These are phyloP conservation scores for Rhazya stricta DNA, from an alignment of 257 asterid species.

Conservation along the genomic window DNA sequence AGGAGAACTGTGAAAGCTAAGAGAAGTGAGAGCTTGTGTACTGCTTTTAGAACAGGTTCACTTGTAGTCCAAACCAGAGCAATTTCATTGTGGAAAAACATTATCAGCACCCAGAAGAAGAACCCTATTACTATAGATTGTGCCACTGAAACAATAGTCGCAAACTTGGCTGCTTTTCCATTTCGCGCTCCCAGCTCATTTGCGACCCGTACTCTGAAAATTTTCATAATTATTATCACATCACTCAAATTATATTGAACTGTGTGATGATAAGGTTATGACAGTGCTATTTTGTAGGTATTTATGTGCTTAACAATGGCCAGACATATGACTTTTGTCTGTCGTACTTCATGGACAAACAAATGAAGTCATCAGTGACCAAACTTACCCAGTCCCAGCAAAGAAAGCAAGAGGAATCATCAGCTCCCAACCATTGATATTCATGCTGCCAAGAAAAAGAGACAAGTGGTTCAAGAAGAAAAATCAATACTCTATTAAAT, in stretches of 20 bases:
- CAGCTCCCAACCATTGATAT: slow-evolving; percentile 56
- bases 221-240: too few species aligned
- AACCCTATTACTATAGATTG: slow-evolving; percentile 42
- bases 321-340: background rate
- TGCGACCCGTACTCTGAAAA: slow-evolving; percentile 67
- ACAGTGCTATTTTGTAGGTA: too few species aligned
- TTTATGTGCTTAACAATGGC: too few species aligned
- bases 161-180: slow-evolving; percentile 49
- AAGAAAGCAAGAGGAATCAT: slow-evolving; percentile 51
- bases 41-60: slow-evolving; percentile 39
- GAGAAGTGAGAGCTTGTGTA: slow-evolving; percentile 36
- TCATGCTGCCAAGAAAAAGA: slow-evolving; percentile 31
- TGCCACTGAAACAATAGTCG: slow-evolving; percentile 41
- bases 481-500: background rate
- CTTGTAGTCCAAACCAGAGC: slow-evolving; percentile 45
- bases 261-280: background rate
- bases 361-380: background rate
- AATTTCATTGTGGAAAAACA: slow-evolving; percentile 35
- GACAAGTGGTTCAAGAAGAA: background rate
- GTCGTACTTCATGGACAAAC: background rate
- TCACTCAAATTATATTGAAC: too few species aligned
- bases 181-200: slow-evolving; percentile 63
- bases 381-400: slow-evolving; percentile 45
- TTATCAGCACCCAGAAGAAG: slow-evolving; percentile 33
- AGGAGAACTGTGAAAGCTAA: slow-evolving; percentile 51